Conservation (phyloP, 2,329 filamentous ascomycete genomes). For the Thelonectria blattea region DNA sequence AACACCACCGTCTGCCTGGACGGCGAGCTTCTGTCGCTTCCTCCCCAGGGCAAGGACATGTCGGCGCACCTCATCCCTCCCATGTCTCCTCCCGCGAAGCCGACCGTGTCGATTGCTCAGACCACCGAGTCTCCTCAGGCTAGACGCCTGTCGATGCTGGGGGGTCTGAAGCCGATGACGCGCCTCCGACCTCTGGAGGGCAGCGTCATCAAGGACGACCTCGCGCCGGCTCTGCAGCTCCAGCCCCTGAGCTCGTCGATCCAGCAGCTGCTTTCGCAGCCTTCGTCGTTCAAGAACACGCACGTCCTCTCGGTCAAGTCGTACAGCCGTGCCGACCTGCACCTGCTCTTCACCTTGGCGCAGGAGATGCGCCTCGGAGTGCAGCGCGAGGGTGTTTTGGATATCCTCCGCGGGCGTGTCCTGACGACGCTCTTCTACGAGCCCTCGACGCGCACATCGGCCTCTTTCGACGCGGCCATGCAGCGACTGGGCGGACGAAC, state of each 20-base stretch:
- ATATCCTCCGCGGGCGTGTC: constrained; percentile 84
- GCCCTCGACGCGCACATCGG: constrained; percentile 92
- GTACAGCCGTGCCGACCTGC: constrained; percentile 85
- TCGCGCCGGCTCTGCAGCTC: constrained; percentile 53
- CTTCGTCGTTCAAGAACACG: constrained; percentile 85
- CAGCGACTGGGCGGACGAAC: constrained; percentile 92
- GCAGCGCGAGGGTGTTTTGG: constrained; percentile 87
- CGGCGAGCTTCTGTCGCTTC: constrained; percentile 62
- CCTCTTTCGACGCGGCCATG: constrained; percentile 98
- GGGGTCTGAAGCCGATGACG: constrained; percentile 39
- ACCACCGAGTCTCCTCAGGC: constrained; percentile 45
- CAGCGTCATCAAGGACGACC: constrained; percentile 47
- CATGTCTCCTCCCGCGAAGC: constrained; percentile 65
- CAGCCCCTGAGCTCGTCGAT: constrained; percentile 66
- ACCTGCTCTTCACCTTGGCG: constrained; percentile 93
- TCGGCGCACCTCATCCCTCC: constrained; percentile 67
- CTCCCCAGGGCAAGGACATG: constrained; percentile 74
- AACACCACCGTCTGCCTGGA: constrained; percentile 78
- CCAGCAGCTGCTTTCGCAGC: constrained; percentile 72
- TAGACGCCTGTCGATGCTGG: constrained; percentile 41
- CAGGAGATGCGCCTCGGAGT: constrained; percentile 98
- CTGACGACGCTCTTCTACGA: constrained; percentile 97
- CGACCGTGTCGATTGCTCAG: constrained; percentile 49
- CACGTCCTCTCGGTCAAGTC: constrained; percentile 93
- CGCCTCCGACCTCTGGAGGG: constrained; percentile 41